These are phyloP conservation scores for Colletotrichum camelliae DNA, from an alignment of 2,329 filamentous ascomycete genomes.

Conservation along the genomic window DNA sequence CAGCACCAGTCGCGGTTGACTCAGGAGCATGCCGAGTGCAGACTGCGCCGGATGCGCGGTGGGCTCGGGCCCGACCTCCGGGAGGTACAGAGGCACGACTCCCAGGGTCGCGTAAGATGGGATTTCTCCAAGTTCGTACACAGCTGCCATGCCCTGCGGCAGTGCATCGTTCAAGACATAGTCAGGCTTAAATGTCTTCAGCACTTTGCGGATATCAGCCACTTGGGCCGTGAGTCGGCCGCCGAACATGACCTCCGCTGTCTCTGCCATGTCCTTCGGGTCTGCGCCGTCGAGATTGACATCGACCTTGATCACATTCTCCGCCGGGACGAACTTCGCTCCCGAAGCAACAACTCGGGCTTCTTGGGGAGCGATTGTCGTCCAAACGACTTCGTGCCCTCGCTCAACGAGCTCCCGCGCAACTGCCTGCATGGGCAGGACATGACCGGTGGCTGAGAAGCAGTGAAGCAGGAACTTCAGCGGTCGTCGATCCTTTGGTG, in stretches of 20 bases:
- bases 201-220: constrained; percentile 36
- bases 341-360: constrained; percentile 37
- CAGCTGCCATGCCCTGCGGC: constrained; percentile 39
- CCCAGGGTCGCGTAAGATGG: constrained; percentile 42
- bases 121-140: constrained; percentile 38
- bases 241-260: constrained; percentile 27
- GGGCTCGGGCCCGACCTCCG: constrained; percentile 36
- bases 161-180: constrained; percentile 43
- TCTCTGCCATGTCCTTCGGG: constrained; percentile 37
- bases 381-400: constrained; percentile 44
- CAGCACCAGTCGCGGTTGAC: constrained; percentile 32
- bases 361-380: constrained; percentile 38
- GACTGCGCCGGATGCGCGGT: constrained; percentile 26
- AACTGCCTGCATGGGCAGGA: constrained; percentile 44
- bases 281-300: constrained; percentile 29
- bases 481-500: background rate
- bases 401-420: constrained; percentile 39
- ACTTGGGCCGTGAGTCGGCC: constrained; percentile 39
- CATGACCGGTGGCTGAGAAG: constrained; percentile 43
- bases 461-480: constrained; percentile 44
- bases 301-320: constrained; percentile 34
- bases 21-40: constrained; percentile 29
- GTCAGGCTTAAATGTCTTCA: constrained; percentile 33
- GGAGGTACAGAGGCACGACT: constrained; percentile 42
- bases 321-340: constrained; percentile 37